Percentiles rank a stretch among this genome's conserved stretches.
These are phyloP conservation scores for Kalmanozyma brasiliensis DNA, from an alignment of 1,284 basidiomycete species.

Conservation along the genomic window DNA sequence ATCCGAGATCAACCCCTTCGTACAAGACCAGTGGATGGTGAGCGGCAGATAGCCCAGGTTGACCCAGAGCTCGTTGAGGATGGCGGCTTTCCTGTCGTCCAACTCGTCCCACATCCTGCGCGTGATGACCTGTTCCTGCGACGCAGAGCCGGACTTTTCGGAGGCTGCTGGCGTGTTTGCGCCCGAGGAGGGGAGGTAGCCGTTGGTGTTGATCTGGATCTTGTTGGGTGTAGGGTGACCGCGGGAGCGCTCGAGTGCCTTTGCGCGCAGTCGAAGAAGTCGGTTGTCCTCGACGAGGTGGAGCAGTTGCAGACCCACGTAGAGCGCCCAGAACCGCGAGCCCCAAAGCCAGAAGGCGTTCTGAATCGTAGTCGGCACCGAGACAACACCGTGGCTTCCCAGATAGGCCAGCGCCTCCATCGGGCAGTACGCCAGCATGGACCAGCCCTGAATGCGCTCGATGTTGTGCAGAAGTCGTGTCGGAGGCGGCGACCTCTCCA, in stretches of 20 bases:
- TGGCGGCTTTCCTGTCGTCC: constrained; percentile 74
- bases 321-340: constrained; percentile 64
- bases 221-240: constrained; percentile 59
- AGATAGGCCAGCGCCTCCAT: constrained; percentile 66
- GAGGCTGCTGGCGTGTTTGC: constrained; percentile 8
- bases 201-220: constrained; percentile 41
- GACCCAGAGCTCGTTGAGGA: constrained; percentile 78
- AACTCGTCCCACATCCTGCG: constrained; percentile 64
- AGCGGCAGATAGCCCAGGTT: constrained; percentile 82
- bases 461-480: constrained; percentile 62
- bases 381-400: constrained; percentile 60
- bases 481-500: constrained; percentile 61
- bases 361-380: constrained; percentile 50
- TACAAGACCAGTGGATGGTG: constrained; percentile 78
- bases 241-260: constrained; percentile 61
- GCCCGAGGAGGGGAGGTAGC: constrained; percentile 1
- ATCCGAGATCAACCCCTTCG: constrained; percentile 57
- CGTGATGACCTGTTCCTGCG: constrained; percentile 61
- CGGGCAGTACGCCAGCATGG: constrained; percentile 66
- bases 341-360: constrained; percentile 58
- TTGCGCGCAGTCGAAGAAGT: constrained; percentile 61
- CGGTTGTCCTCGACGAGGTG: constrained; percentile 67
- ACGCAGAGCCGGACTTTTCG: constrained; percentile 27
- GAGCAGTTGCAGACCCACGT: constrained; percentile 64
- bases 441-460: constrained; percentile 66